phyloP scores from a whole-genome alignment of 768 basidiomycete species.

The Suillus discolor region DNA sequence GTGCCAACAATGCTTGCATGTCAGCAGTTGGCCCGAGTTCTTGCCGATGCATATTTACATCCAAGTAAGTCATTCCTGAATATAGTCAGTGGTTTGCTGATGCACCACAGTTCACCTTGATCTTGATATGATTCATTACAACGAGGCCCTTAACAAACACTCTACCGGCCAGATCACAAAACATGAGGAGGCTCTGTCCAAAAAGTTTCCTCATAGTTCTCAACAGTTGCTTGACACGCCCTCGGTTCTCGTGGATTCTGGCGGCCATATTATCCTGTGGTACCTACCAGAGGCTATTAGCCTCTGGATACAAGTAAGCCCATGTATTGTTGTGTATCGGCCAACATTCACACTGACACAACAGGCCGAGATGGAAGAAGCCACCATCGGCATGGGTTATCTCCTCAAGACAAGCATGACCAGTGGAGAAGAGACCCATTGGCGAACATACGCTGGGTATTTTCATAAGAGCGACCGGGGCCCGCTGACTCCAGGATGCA shows the following conservation, averaged over 20 bases:
- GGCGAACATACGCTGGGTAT: too few species aligned
- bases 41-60: background rate
- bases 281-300: background rate
- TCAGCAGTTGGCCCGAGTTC: background rate
- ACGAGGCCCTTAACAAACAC: background rate
- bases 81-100: background rate
- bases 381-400: background rate
- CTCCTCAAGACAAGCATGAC: too few species aligned
- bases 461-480: too few species aligned
- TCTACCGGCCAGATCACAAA: background rate
- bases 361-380: background rate
- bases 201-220: background rate
- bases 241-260: background rate
- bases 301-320: background rate
- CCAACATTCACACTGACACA: background rate
- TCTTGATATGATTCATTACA: background rate
- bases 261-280: background rate
- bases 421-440: too few species aligned
- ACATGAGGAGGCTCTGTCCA: background rate
- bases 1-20: background rate
- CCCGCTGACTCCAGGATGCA: too few species aligned
- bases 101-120: background rate
- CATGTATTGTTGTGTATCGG: fast-evolving
- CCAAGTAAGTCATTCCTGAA: background rate
- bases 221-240: background rate